These are phyloP conservation scores for Arachis monticola DNA, from an alignment of 331 rosid genomes.

Conservation along the genomic window DNA sequence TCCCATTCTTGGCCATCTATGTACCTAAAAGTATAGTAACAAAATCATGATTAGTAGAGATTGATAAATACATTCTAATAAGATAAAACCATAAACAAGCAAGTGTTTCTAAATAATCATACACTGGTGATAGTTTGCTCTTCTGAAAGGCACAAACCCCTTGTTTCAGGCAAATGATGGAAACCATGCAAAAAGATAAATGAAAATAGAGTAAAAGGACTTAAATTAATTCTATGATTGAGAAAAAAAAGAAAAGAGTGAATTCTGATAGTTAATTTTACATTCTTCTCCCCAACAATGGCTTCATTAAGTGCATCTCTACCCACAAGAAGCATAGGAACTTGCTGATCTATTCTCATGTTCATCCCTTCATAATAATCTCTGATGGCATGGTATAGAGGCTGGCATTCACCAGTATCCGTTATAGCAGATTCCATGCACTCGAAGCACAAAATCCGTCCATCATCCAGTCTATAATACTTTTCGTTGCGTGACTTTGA, in stretches of 20 bases:
- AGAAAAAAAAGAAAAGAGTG: too few relatives aligned
- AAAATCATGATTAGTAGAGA: too few relatives aligned
- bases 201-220: conserved; percentile 39
- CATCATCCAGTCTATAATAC: conserved; percentile 78
- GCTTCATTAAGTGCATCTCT: conserved; percentile 98
- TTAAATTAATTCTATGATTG: conserved; percentile 24
- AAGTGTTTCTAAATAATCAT: too few relatives aligned
- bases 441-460: conserved; percentile 84
- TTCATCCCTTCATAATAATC: conserved; percentile 95
- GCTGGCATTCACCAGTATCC: conserved; percentile 98
- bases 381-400: conserved; percentile 90
- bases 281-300: conserved; percentile 88
- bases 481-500: conserved; percentile 77
- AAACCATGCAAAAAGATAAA: conserved; percentile 63
- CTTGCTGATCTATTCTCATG: conserved; percentile 91
- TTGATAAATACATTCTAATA: too few relatives aligned
- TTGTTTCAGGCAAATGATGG: conserved; percentile 96
- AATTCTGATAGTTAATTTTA: conserved; percentile 36
- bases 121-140: conserved; percentile 82
- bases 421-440: conserved; percentile 96
- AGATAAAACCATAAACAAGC: too few relatives aligned
- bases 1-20: too few relatives aligned
- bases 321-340: conserved; percentile 96
- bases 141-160: conserved; percentile 96
- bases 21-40: too few relatives aligned